Evolutionary conservation across 2,329 filamentous ascomycete species (phyloP).

Genomic region (Fusarium caatingaense): DNA sequence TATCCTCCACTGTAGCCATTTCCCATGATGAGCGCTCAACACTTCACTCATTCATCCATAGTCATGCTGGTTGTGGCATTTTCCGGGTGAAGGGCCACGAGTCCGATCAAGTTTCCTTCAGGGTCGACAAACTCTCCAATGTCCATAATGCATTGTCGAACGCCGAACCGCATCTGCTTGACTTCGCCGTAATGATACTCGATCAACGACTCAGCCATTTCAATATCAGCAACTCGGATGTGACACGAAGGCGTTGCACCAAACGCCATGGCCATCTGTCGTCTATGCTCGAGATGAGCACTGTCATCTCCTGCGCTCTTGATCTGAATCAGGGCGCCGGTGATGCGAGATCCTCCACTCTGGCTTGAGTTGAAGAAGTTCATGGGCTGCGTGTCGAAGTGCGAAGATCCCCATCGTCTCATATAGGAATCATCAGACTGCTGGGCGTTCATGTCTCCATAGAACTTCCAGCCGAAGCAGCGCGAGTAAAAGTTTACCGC

Average conservation of each 20-base stretch:
- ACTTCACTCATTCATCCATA: constrained; percentile 2
- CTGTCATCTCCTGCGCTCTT: constrained; percentile 15
- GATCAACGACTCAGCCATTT: constrained; percentile 38
- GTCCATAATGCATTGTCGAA: constrained; percentile 43
- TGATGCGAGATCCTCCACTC: constrained; percentile 20
- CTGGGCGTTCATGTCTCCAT: constrained; percentile 39
- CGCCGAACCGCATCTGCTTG: constrained; percentile 40
- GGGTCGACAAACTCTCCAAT: constrained; percentile 44
- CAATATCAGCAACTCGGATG: constrained; percentile 43
- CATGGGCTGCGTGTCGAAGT: constrained; percentile 41
- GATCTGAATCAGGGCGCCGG: constrained; percentile 39
- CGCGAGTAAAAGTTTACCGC: constrained; percentile 40
- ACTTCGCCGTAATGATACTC: constrained; percentile 37
- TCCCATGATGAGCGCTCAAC: constrained; percentile 1
- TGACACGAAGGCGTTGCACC: constrained; percentile 37
- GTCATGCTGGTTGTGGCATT: constrained; percentile 30
- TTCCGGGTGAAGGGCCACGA: constrained; percentile 41
- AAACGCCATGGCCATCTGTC: constrained; percentile 26
- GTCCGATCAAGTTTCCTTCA: constrained; percentile 44
- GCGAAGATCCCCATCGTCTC: constrained; percentile 40
- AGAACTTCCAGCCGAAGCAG: constrained; percentile 43
- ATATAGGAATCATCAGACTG: constrained; percentile 22
- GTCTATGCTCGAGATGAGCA: constrained; percentile 31
- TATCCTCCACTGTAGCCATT: constrained; percentile 30
- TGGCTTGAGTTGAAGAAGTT: constrained; percentile 42